These are phyloP conservation scores for Musa schizocarpa DNA, from an alignment of 176 grass and related monocot species.

Conservation along the genomic window DNA sequence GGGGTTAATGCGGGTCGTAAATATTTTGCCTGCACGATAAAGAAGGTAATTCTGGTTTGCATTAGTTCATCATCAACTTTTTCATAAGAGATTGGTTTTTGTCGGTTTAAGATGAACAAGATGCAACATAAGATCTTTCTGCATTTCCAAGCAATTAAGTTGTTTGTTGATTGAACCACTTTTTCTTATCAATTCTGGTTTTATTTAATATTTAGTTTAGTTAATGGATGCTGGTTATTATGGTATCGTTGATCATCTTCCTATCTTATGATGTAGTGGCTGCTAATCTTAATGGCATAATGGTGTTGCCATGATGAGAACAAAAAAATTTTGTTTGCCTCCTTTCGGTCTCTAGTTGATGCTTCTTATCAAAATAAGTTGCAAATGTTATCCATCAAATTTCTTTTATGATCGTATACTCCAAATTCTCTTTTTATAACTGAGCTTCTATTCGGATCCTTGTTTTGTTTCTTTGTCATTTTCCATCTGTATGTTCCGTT, in stretches of 20 bases:
- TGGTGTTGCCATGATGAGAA: neutral
- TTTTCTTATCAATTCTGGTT: neutral
- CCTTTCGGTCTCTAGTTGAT: neutral
- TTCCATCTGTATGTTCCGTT: too few species aligned
- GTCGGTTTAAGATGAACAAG: neutral
- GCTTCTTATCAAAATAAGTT: too few species aligned
- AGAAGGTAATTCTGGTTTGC: slow-evolving; percentile 36
- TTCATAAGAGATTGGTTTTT: neutral
- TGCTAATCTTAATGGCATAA: neutral
- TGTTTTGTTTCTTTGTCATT: too few species aligned
- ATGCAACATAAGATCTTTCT: too few species aligned
- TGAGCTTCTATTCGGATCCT: too few species aligned
- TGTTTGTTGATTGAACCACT: neutral
- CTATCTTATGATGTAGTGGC: neutral
- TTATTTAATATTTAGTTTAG: neutral
- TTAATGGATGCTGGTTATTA: neutral
- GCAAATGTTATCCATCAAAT: too few species aligned
- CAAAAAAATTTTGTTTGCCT: neutral
- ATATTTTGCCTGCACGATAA: slow-evolving; percentile 46
- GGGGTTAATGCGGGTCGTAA: slow-evolving; percentile 17
- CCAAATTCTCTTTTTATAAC: too few species aligned
- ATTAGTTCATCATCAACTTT: neutral
- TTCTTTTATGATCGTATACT: too few species aligned
- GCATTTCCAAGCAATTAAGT: neutral
- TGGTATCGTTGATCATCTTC: too few species aligned